These are phyloP conservation scores for Xylaria sp. DNA, from an alignment of 2,329 filamentous ascomycete genomes.

Conservation along the genomic window DNA sequence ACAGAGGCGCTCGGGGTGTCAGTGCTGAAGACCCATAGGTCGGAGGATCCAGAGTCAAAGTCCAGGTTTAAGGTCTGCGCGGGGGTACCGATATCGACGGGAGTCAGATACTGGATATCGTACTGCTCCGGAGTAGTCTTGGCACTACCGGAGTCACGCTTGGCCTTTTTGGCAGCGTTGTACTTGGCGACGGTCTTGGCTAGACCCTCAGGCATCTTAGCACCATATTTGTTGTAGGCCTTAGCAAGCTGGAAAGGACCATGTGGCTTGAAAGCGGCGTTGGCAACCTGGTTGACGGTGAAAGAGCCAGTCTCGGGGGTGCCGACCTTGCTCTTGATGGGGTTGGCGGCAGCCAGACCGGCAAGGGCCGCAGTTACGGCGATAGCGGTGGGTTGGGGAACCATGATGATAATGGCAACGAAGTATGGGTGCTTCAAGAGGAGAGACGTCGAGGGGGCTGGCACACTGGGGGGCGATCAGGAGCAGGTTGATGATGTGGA, in stretches of 20 bases:
- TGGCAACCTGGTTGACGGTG: slow-evolving; percentile 44
- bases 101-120: slow-evolving; percentile 48
- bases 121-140: slow-evolving; percentile 45
- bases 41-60: slow-evolving; percentile 51
- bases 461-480: background rate
- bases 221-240: slow-evolving; percentile 48
- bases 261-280: slow-evolving; percentile 43
- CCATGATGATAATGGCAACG: slow-evolving; percentile 27
- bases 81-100: slow-evolving; percentile 49
- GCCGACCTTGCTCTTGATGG: slow-evolving; percentile 37
- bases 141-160: slow-evolving; percentile 44
- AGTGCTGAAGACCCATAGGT: slow-evolving; percentile 51
- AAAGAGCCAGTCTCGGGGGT: slow-evolving; percentile 43
- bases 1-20: slow-evolving; percentile 38
- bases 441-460: background rate
- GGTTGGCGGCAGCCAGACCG: slow-evolving; percentile 42
- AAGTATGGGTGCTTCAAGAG: slow-evolving; percentile 16
- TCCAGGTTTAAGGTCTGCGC: slow-evolving; percentile 49
- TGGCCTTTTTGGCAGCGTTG: slow-evolving; percentile 35
- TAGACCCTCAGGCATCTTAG: slow-evolving; percentile 42
- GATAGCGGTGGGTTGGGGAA: slow-evolving; percentile 29
- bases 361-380: slow-evolving; percentile 40
- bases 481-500: slow-evolving; percentile 20
- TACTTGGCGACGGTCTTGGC: slow-evolving; percentile 41
- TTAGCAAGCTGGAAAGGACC: slow-evolving; percentile 45